Percentiles rank a stretch among this genome's conserved stretches.
Evolutionary conservation across 495 filamentous ascomycete genomes (phyloP).

Genomic region (Pyrenopolyporus hunteri): DNA sequence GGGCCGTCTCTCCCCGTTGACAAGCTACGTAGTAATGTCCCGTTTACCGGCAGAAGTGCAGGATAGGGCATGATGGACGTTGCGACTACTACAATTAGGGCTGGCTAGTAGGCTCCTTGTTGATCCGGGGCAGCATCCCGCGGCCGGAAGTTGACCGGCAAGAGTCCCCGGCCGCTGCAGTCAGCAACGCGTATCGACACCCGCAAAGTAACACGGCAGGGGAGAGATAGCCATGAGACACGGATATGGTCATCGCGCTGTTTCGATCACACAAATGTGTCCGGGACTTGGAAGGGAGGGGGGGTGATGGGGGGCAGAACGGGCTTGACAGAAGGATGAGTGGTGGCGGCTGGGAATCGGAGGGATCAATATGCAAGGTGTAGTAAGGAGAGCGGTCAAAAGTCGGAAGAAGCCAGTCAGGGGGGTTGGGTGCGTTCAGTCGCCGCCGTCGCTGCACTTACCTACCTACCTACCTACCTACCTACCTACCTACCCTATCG

Average conservation of each 20-base stretch:
- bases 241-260: neutral
- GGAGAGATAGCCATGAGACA: neutral
- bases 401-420: neutral
- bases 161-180: slow-evolving; percentile 13
- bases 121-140: neutral
- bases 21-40: neutral
- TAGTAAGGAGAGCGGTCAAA: slow-evolving; percentile 2
- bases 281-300: neutral
- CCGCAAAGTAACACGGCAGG: slow-evolving; percentile 13
- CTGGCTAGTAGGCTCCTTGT: neutral
- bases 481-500: too few relatives aligned
- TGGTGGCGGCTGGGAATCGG: neutral
- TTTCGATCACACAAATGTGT: neutral
- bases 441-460: too few relatives aligned
- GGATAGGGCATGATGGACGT: too few relatives aligned
- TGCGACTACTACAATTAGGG: too few relatives aligned
- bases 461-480: too few relatives aligned
- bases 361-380: slow-evolving; percentile 15
- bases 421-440: too few relatives aligned
- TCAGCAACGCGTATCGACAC: slow-evolving; percentile 25
- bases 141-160: slow-evolving; percentile 13
- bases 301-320: too few relatives aligned
- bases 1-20: neutral
- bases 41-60: neutral
- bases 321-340: too few relatives aligned